Conservation (phyloP, 2,329 filamentous ascomycete genomes). For the Stemphylium beticola region DNA sequence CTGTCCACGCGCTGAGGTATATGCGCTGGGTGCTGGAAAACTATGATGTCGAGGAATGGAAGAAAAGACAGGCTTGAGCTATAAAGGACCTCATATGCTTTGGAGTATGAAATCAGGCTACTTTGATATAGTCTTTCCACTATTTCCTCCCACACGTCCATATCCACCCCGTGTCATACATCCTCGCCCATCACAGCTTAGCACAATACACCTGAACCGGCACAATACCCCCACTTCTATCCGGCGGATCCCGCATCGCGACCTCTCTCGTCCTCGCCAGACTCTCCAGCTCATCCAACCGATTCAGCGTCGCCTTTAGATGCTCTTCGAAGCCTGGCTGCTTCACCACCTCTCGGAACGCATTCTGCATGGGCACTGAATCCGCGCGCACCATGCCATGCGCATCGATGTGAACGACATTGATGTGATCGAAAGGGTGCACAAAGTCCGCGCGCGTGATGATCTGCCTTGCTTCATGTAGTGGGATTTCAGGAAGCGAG, state of each 20-base stretch:
- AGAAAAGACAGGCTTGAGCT: no score
- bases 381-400: conserved; percentile 86
- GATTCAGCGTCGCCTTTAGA: conserved; percentile 78
- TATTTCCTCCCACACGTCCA: neutral
- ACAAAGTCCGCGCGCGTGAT: conserved; percentile 97
- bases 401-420: conserved; percentile 92
- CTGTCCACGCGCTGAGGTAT: no score
- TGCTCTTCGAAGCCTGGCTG: conserved; percentile 80
- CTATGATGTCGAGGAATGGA: no score
- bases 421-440: conserved; percentile 85
- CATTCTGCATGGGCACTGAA: conserved; percentile 93
- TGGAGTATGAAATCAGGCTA: no score
- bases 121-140: no score
- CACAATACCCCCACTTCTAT: conserved; percentile 37
- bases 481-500: conserved; percentile 72
- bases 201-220: conserved; percentile 39
- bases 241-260: conserved; percentile 76
- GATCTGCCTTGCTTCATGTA: conserved; percentile 64
- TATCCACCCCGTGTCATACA: no score
- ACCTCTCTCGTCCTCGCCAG: conserved; percentile 88
- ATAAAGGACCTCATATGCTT: no score
- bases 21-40: no score
- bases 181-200: conserved; percentile 18
- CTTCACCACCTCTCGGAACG: conserved; percentile 81
- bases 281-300: conserved; percentile 90